phyloP scores from a whole-genome alignment of 495 filamentous ascomycete species.

The Echria macrotheca region DNA sequence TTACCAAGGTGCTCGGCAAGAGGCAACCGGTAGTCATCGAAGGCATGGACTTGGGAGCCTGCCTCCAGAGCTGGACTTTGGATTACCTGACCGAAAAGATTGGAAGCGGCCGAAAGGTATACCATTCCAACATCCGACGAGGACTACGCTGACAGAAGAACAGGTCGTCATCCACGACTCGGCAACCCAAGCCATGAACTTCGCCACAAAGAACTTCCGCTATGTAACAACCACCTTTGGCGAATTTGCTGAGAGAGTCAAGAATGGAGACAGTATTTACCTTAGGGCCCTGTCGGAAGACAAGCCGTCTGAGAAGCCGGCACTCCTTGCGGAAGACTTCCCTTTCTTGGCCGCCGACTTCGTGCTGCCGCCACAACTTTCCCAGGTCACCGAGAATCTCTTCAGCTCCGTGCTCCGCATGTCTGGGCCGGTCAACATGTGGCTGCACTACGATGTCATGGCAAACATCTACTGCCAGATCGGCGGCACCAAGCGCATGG shows the following conservation, averaged over 20 bases:
- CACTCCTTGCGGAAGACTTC: conserved; percentile 65
- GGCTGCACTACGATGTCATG: conserved; percentile 92
- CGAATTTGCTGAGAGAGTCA: conserved; percentile 59
- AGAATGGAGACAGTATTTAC: conserved; percentile 60
- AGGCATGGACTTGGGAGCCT: conserved; percentile 60
- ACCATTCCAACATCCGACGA: conserved; percentile 6
- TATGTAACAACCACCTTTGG: conserved; percentile 66
- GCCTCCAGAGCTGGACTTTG: conserved; percentile 61
- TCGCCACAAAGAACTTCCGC: conserved; percentile 74
- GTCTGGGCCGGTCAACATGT: conserved; percentile 79
- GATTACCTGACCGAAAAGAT: conserved; percentile 61
- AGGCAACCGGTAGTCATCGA: conserved; percentile 63
- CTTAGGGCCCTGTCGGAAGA: conserved; percentile 66
- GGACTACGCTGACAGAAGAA: conserved; percentile 7
- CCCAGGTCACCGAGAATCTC: conserved; percentile 51
- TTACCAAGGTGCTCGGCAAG: conserved; percentile 51
- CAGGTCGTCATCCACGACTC: conserved; percentile 70
- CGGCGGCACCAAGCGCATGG: conserved; percentile 60
- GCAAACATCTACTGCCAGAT: conserved; percentile 85
- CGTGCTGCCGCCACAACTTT: conserved; percentile 57
- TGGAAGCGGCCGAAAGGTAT: conserved; percentile 58
- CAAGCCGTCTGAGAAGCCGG: conserved; percentile 61
- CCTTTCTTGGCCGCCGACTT: conserved; percentile 66
- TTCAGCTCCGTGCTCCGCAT: conserved; percentile 79
- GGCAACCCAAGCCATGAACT: conserved; percentile 62